Evolutionary conservation across 306 rosid species (phyloP), one percentile per base, ranked within the genome.

Genomic region (Trifolium pratense): DNA sequence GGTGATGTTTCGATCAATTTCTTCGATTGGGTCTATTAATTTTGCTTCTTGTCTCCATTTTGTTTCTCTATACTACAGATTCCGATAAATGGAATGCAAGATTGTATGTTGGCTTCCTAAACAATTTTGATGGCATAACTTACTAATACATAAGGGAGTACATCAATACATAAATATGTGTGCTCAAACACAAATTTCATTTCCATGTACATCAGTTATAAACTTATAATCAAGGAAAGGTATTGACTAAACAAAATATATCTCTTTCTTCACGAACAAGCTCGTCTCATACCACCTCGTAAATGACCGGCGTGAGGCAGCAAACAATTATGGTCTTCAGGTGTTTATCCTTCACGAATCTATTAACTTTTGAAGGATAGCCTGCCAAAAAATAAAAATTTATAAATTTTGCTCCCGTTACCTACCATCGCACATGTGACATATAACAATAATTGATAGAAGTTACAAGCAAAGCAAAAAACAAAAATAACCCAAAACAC

Each of bases 281-380:
- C 64, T 7, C 37, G 42, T 64, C 37, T 42, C 26, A 21, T 43
- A 64, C 57, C 55, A 63, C 32, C 61, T 43, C 23, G 53, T 17
- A 45, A 45, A 53, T 6, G 23, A 56, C 61, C 20, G 46, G 37
- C 70, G 20, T 26, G 83, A 79, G 55, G 72, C 75, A 68, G 60
- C 79, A 51, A 65, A 57, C 42, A 48, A 65, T 15, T 52, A n/a
- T 25, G 56, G 65, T 76, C 78, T 65, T 68, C 53, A 13, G 63
- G 56, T 62, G 75, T 79, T 69, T 69, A 85, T 73, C 79, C 79
- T 71, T 84, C 86, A 16, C 83, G 87, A 11, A 11, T 84, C 89
- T 77, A 90, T 79, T 78, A 87, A 68, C 73, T 84, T 89, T 14
- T 57, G 84, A 82, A 90, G 97, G 66, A 83, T 77, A 29, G 78